A percentile compares a stretch with the other conserved stretches of the same genome.
Conservation (phyloP, 2,329 filamentous ascomycete species). For the Botrytis tulipae region DNA sequence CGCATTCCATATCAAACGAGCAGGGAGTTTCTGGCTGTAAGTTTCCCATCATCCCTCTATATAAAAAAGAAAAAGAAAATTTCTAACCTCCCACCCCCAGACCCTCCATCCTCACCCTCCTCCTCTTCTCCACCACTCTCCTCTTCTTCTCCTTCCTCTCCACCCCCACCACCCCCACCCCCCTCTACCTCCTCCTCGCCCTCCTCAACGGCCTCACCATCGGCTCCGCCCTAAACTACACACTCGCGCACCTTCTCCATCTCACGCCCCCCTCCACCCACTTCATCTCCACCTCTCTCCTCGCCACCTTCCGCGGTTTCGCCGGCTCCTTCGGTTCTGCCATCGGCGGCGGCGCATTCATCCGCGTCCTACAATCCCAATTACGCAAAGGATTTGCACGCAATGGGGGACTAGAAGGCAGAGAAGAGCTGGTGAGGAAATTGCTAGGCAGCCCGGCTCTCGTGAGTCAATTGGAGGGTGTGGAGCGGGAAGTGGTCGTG, state of each 20-base stretch:
- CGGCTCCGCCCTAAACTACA: conserved; percentile 76
- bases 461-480: conserved; percentile 48
- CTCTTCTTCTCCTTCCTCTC: conserved; percentile 56
- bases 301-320: conserved; percentile 79
- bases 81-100: conserved; percentile 30
- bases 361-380: conserved; percentile 30
- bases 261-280: conserved; percentile 64
- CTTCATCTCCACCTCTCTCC: conserved; percentile 71
- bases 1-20: conserved; percentile 70
- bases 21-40: conserved; percentile 67
- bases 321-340: conserved; percentile 78
- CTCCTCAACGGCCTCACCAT: conserved; percentile 70
- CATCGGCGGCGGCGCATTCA: conserved; percentile 64
- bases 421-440: conserved; percentile 49
- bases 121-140: conserved; percentile 60
- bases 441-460: conserved; percentile 58
- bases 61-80: background rate
- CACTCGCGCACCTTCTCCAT: conserved; percentile 75
- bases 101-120: conserved; percentile 58
- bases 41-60: conserved; percentile 24
- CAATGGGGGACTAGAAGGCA: conserved; percentile 28
- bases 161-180: conserved; percentile 50
- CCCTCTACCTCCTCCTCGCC: conserved; percentile 57
- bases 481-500: conserved; percentile 51
- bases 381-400: conserved; percentile 42